These are phyloP conservation scores for Podospora tetraspora DNA, from an alignment of 495 filamentous ascomycete species.

Conservation along the genomic window DNA sequence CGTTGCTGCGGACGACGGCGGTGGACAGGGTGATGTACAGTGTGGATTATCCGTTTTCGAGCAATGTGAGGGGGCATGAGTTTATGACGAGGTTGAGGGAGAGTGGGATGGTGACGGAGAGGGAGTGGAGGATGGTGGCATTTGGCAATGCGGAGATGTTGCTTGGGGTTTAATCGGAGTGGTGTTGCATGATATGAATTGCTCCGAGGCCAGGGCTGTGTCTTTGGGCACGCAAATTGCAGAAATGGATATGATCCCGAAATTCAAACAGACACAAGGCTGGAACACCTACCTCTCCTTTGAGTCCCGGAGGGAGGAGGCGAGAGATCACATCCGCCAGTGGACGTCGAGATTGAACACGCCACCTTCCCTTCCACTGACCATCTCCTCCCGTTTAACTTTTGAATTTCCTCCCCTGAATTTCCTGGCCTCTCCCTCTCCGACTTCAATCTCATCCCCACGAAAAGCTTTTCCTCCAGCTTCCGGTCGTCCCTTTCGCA, in stretches of 20 bases:
- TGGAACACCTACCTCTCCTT: too few relatives aligned
- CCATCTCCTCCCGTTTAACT: neutral
- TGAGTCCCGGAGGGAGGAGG: too few relatives aligned
- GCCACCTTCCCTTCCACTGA: neutral
- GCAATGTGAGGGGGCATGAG: constrained; percentile 37
- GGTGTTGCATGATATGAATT: too few relatives aligned
- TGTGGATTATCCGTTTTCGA: constrained; percentile 56
- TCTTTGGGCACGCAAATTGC: neutral
- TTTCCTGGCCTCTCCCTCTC: neutral
- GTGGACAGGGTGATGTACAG: constrained; percentile 52
- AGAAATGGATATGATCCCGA: too few relatives aligned
- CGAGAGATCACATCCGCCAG: too few relatives aligned
- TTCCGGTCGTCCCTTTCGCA: neutral
- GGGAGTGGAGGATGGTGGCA: constrained; percentile 50
- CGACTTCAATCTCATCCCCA: too few relatives aligned
- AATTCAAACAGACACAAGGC: too few relatives aligned
- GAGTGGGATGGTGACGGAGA: constrained; percentile 47
- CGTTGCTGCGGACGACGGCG: constrained; percentile 45
- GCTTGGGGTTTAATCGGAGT: constrained; percentile 26
- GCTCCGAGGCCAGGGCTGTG: too few relatives aligned
- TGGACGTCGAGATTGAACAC: too few relatives aligned
- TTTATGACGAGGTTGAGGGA: constrained; percentile 46
- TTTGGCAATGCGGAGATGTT: constrained; percentile 53
- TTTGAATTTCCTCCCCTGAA: too few relatives aligned
- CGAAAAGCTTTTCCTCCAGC: too few relatives aligned